Evolutionary conservation across 176 grass and related monocot genomes (phyloP), one percentile per base, ranked within the genome.

Genomic region (Carex scoparia): DNA sequence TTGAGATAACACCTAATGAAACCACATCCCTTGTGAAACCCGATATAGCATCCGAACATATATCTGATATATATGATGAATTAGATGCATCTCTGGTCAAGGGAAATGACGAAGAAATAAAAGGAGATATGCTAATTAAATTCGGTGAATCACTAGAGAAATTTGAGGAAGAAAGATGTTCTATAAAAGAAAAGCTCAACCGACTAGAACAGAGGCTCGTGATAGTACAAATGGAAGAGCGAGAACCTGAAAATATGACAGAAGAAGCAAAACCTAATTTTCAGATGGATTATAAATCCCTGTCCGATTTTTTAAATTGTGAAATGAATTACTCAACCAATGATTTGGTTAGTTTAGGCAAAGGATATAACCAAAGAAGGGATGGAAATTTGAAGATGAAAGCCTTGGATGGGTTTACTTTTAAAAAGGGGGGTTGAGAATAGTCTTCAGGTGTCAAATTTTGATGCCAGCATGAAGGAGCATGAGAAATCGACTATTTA

Each of bases 271-370:
- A 82, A 65, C 18, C 35, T 66, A 65, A 63, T 65, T 15, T 16
- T 14, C 31, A 49, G 49, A 16, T 49, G 37, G 80, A 82, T 7
- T 82, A 82, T 49, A 57, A 65, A 27, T 82, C 80, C 18, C 31
- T 82, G 2, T 28, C 61, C 1, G 35, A 82, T 11, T 14, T 63
- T 27, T 82, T 82, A 1, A 4, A 82, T 51, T 12, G 80, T 66
- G 80, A 82, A 28, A 82, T 82, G 61, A 82, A 82, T 53, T 82
- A 82, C 44, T 82, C 61, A 23, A 46, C 59, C 37, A 82, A 82
- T 64, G 80, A 82, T 82, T 82, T 82, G 42, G 80, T 82, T 15
- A 82, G 35, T 64, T 82, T 82, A 82, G 37, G 80, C 4, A 82
- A 82, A 12, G 71, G 19, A 14, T 30, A 54, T 9, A 53, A 53